Percentiles rank a stretch among this genome's conserved stretches.
phyloP scores from a whole-genome alignment of 352 stramenopile genomes.

The Globisporangium canariense region DNA sequence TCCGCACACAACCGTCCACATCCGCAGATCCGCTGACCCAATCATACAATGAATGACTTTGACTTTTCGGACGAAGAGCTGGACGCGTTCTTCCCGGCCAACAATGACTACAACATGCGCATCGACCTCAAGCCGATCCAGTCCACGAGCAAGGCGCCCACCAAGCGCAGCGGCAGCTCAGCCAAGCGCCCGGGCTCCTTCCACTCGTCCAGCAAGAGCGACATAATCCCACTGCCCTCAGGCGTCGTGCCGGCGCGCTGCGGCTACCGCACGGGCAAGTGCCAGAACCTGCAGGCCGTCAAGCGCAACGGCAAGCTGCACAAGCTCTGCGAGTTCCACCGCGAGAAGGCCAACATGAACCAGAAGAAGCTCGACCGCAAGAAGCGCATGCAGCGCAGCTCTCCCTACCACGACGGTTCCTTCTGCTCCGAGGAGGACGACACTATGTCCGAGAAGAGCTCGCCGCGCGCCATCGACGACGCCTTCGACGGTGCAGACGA shows the following conservation, averaged over 20 bases:
- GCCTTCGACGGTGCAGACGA: conserved; percentile 17
- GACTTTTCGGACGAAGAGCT: conserved; percentile 27
- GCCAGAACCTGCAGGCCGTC: conserved; percentile 69
- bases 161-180: conserved; percentile 13
- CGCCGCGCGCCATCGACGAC: conserved; percentile 53
- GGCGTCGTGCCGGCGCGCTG: conserved; percentile 45
- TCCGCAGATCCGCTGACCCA: conserved; percentile 2
- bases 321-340: conserved; percentile 85
- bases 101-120: conserved; percentile 26
- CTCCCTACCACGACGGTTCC: conserved; percentile 29
- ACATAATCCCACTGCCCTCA: conserved; percentile 19
- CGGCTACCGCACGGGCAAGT: conserved; percentile 81
- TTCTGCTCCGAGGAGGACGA: conserved; percentile 47
- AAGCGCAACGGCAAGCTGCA: conserved; percentile 84
- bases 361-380: conserved; percentile 87
- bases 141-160: neutral
- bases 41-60: conserved; percentile 25
- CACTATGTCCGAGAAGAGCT: conserved; percentile 26
- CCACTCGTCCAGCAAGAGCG: conserved; percentile 13
- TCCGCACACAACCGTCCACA: neutral
- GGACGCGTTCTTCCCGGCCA: conserved; percentile 26
- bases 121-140: conserved; percentile 31
- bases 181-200: conserved; percentile 11
- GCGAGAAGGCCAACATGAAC: conserved; percentile 81
- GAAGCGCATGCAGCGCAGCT: conserved; percentile 63